Evolutionary conservation across 768 basidiomycete species (phyloP).

Genomic region (Megacollybia marginata): DNA sequence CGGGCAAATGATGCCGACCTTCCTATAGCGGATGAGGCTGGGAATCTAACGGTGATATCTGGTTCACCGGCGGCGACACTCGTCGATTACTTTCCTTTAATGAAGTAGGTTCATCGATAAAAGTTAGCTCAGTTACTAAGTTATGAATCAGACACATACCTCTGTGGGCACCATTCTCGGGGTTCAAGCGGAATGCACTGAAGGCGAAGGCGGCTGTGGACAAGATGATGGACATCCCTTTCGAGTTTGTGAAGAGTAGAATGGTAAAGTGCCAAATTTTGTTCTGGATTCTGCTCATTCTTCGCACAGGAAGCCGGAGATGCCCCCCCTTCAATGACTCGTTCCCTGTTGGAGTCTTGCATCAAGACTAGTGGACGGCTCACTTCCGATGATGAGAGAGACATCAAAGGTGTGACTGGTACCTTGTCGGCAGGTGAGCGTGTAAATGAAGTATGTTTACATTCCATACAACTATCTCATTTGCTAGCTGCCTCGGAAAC

Average conservation of each 20-base stretch:
- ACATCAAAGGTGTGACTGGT: constrained; percentile 51
- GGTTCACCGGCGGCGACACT: constrained; percentile 39
- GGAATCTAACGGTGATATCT: constrained; percentile 35
- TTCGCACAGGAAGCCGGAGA: constrained; percentile 29
- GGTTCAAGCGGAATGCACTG: constrained; percentile 37
- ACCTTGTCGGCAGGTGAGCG: constrained; percentile 41
- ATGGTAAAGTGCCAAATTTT: constrained; percentile 26
- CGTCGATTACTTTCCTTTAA: constrained; percentile 41
- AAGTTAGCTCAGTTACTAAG: too few relatives aligned
- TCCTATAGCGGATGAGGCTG: constrained; percentile 34
- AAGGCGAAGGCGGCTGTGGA: constrained; percentile 36
- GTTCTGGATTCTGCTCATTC: not conserved
- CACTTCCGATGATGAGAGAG: constrained; percentile 36
- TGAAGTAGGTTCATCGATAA: constrained; percentile 23
- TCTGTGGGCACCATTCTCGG: constrained; percentile 40
- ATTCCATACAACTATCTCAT: not conserved
- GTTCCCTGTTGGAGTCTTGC: constrained; percentile 33
- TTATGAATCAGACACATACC: constrained; percentile 31
- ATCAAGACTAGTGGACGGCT: constrained; percentile 25
- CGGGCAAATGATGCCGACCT: constrained; percentile 1
- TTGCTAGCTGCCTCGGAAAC: constrained; percentile 33
- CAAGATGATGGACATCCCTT: constrained; percentile 43
- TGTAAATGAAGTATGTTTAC: not conserved
- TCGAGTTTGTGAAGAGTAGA: constrained; percentile 38
- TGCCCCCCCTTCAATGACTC: constrained; percentile 37